phyloP scores from a whole-genome alignment of 75 land plant species.

The Picea glauca region DNA sequence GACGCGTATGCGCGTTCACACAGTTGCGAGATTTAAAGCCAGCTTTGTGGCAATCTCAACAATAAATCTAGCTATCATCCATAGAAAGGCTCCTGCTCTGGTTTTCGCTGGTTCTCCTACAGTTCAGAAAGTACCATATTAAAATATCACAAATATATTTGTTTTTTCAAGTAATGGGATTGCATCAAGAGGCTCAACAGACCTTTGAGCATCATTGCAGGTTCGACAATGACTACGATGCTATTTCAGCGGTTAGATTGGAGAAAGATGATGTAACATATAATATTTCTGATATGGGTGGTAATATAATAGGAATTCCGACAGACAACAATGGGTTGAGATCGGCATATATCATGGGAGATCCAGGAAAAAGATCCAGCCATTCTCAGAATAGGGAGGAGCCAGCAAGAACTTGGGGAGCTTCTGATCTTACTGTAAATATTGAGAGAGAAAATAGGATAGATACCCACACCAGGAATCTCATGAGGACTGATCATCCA shows the following conservation, averaged over 20 bases:
- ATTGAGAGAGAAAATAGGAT: neutral
- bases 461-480: neutral
- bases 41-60: too few species aligned
- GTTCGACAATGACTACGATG: neutral
- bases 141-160: too few species aligned
- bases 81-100: too few species aligned
- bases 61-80: too few species aligned
- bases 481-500: neutral
- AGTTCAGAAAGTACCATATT: too few species aligned
- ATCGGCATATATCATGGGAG: neutral
- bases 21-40: too few species aligned
- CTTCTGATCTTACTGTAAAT: neutral
- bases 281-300: neutral
- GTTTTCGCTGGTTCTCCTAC: too few species aligned
- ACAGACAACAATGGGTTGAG: neutral
- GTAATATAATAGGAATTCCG: too few species aligned
- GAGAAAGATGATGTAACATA: neutral
- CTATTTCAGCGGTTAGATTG: neutral
- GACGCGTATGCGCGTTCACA: too few species aligned
- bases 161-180: neutral
- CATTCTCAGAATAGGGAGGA: neutral
- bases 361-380: neutral
- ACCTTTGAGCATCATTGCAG: neutral
- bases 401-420: neutral
- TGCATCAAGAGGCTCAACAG: neutral